Conservation (phyloP, 2,329 filamentous ascomycete genomes). For the Podosphaera fusca region DNA sequence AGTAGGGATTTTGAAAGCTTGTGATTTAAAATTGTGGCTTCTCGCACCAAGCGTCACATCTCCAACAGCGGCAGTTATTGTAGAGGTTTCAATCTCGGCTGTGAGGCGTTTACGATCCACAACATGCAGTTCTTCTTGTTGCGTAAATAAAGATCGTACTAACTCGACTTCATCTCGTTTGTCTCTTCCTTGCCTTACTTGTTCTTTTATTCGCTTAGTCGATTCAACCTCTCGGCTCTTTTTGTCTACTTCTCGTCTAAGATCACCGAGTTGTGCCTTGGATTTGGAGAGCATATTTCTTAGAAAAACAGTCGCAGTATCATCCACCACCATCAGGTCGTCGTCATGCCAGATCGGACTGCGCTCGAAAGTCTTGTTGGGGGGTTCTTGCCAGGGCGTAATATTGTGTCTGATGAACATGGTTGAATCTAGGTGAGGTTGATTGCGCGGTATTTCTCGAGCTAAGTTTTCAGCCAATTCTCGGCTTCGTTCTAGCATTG, state of each 20-base stretch:
- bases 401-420: slow-evolving; percentile 96
- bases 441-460: slow-evolving; percentile 67
- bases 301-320: slow-evolving; percentile 68
- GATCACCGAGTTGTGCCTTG: slow-evolving; percentile 58
- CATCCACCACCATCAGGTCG: slow-evolving; percentile 63
- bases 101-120: slow-evolving; percentile 65
- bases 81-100: slow-evolving; percentile 79
- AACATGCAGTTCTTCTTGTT: slow-evolving; percentile 70
- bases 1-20: slow-evolving; percentile 97
- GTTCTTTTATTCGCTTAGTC: slow-evolving; percentile 48
- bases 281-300: slow-evolving; percentile 83
- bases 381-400: slow-evolving; percentile 57
- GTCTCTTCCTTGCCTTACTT: slow-evolving; percentile 61
- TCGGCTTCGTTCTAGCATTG: slow-evolving; percentile 51
- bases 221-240: slow-evolving; percentile 69
- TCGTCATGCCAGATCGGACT: slow-evolving; percentile 97
- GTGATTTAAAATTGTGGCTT: slow-evolving; percentile 95
- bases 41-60: slow-evolving; percentile 81
- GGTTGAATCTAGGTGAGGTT: slow-evolving; percentile 75
- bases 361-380: slow-evolving; percentile 71
- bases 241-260: slow-evolving; percentile 64
- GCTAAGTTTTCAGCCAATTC: slow-evolving; percentile 49
- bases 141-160: slow-evolving; percentile 56
- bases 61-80: slow-evolving; percentile 75
- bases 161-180: slow-evolving; percentile 74